Percentiles rank a stretch among this genome's conserved stretches.
Conservation (phyloP, 495 filamentous ascomycete genomes). For the Xylaria nigripes region DNA sequence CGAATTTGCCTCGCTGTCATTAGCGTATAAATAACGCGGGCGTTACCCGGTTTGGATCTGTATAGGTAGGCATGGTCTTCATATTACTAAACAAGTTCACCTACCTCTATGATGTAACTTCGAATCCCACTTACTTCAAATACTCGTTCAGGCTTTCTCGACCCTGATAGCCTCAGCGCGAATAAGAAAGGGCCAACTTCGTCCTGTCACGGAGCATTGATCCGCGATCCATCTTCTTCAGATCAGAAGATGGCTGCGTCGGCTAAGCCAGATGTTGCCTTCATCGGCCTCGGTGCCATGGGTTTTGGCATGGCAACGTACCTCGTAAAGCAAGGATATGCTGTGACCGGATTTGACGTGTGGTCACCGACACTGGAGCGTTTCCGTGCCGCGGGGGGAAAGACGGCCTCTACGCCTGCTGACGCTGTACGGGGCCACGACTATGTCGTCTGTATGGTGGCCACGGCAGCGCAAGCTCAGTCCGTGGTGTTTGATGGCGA, state of each 20-base stretch:
- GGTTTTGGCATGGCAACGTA: conserved; percentile 80
- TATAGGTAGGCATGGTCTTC: no score
- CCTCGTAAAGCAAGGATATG: conserved; percentile 59
- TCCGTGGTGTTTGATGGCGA: conserved; percentile 55
- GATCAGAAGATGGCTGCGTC: conserved; percentile 1
- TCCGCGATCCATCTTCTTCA: background rate
- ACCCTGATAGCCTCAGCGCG: no score
- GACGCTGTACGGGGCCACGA: conserved; percentile 54
- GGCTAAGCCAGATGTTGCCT: conserved; percentile 53
- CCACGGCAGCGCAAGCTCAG: conserved; percentile 61
- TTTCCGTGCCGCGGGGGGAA: conserved; percentile 59
- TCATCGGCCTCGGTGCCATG: conserved; percentile 84
- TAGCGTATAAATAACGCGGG: no score
- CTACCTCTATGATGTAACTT: no score
- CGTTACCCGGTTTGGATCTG: no score
- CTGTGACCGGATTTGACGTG: conserved; percentile 69
- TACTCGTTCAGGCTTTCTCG: no score
- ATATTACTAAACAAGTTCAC: no score
- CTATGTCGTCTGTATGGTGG: conserved; percentile 73
- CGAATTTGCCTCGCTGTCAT: no score
- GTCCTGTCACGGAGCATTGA: background rate
- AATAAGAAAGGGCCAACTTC: background rate
- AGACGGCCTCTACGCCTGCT: conserved; percentile 50
- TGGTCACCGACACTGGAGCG: conserved; percentile 63
- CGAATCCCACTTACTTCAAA: no score